phyloP scores from a whole-genome alignment of 352 stramenopile species.

The Phytopythium helicoides region DNA sequence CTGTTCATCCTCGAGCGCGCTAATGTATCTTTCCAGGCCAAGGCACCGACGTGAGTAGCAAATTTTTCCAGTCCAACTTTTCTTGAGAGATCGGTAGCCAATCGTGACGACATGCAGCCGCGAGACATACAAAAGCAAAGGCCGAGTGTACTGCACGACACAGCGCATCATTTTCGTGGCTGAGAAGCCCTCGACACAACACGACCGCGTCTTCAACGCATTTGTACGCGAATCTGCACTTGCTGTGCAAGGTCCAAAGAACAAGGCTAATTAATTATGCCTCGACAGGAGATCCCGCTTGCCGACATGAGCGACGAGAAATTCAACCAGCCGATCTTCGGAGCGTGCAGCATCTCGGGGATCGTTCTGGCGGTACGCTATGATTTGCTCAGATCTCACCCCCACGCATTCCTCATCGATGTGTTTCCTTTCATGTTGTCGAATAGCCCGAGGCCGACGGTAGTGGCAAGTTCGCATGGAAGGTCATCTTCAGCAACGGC shows the following conservation, averaged over 20 bases:
- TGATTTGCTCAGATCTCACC: not conserved
- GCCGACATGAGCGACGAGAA: slow-evolving; percentile 82
- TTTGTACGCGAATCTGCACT: slow-evolving; percentile 41
- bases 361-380: slow-evolving; percentile 49
- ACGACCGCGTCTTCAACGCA: slow-evolving; percentile 65
- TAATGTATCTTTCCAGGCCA: slow-evolving; percentile 78
- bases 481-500: slow-evolving; percentile 84
- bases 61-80: not conserved
- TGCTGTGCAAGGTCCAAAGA: not conserved
- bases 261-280: slow-evolving; percentile 1
- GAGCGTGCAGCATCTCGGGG: slow-evolving; percentile 83
- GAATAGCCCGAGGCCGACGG: slow-evolving; percentile 28
- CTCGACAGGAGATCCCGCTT: slow-evolving; percentile 69
- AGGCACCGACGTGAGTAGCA: slow-evolving; percentile 44
- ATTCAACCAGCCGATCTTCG: slow-evolving; percentile 91
- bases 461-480: slow-evolving; percentile 52
- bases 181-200: slow-evolving; percentile 62
- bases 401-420: not conserved
- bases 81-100: not conserved
- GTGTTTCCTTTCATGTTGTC: not conserved
- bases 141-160: slow-evolving; percentile 84
- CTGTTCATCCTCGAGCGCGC: slow-evolving; percentile 81
- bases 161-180: slow-evolving; percentile 84
- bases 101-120: not conserved
- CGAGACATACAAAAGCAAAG: slow-evolving; percentile 64